Evolutionary conservation across 371 early-diverging fungal species (phyloP).

Genomic region (Mortierella sp.): DNA sequence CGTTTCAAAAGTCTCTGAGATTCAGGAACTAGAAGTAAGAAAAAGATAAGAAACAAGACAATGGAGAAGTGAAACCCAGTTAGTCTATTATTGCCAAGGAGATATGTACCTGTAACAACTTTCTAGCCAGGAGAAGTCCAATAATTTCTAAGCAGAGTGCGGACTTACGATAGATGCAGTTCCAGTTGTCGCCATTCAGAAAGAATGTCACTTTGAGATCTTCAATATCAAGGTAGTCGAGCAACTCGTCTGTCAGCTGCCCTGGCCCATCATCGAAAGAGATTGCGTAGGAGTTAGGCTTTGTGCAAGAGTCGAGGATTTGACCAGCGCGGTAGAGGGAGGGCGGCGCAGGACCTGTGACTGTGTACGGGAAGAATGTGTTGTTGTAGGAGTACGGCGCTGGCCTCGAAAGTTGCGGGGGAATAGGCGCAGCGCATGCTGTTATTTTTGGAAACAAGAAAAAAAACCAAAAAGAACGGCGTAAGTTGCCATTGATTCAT

Average conservation of each 20-base stretch:
- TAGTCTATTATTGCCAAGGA: too few relatives aligned
- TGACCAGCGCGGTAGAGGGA: constrained; percentile 19
- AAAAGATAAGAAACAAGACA: constrained; percentile 1
- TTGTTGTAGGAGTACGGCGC: constrained; percentile 23
- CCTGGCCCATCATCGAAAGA: constrained; percentile 72
- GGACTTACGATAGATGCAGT: constrained; percentile 44
- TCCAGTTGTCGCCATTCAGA: constrained; percentile 68
- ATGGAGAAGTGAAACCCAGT: not conserved
- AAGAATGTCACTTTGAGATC: constrained; percentile 67
- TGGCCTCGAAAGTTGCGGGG: constrained; percentile 22
- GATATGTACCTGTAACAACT: not conserved
- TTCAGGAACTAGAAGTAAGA: constrained; percentile 17
- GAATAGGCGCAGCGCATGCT: constrained; percentile 34
- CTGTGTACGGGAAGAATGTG: constrained; percentile 34
- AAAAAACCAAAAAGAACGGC: not conserved
- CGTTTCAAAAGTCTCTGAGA: constrained; percentile 49
- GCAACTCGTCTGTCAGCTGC: constrained; percentile 56
- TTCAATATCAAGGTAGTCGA: constrained; percentile 54
- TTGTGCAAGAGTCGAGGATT: constrained; percentile 42
- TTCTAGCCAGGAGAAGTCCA: too few relatives aligned
- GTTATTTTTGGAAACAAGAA: too few relatives aligned
- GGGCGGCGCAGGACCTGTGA: constrained; percentile 33
- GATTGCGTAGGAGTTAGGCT: constrained; percentile 62
- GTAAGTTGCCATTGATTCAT: not conserved
- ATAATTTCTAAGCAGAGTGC: too few relatives aligned